phyloP scores from a whole-genome alignment of 2,329 filamentous ascomycete genomes.

The Colletotrichum orchidophilum region DNA sequence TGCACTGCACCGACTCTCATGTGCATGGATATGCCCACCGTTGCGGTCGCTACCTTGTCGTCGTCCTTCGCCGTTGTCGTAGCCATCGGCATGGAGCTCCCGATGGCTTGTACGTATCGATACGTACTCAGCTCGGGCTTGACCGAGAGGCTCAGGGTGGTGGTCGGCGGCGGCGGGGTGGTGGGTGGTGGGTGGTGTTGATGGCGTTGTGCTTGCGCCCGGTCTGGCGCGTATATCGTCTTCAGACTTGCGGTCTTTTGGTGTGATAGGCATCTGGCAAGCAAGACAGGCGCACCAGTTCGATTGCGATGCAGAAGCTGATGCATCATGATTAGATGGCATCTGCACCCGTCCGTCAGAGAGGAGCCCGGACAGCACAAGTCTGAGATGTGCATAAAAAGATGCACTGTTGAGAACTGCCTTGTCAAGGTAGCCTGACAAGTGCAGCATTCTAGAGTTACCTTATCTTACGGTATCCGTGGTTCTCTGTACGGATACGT shows the following conservation, averaged over 20 bases:
- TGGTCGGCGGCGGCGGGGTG: neutral
- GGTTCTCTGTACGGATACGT: too few species aligned
- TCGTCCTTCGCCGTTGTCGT: neutral
- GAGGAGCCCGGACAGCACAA: neutral
- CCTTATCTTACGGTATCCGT: too few species aligned
- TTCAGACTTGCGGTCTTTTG: neutral
- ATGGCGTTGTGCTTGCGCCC: conserved; percentile 7
- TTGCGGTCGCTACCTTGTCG: neutral
- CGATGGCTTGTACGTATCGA: neutral
- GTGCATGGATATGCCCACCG: neutral
- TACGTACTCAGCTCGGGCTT: neutral
- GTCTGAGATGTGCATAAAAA: conserved; percentile 22
- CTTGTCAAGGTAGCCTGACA: neutral
- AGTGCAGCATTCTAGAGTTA: neutral
- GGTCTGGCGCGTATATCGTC: neutral
- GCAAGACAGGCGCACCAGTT: neutral
- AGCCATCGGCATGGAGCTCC: neutral
- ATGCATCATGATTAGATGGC: conserved; percentile 32
- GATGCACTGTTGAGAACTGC: neutral
- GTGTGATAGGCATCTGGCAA: conserved; percentile 11
- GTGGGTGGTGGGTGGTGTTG: neutral
- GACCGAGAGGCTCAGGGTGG: neutral
- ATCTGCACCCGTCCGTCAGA: conserved; percentile 24
- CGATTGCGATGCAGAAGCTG: neutral
- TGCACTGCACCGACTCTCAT: conserved; percentile 15